Evolutionary conservation across 345 rosid species (phyloP), one percentile per base, ranked within the genome.

Genomic region (Hibiscus syriacus): DNA sequence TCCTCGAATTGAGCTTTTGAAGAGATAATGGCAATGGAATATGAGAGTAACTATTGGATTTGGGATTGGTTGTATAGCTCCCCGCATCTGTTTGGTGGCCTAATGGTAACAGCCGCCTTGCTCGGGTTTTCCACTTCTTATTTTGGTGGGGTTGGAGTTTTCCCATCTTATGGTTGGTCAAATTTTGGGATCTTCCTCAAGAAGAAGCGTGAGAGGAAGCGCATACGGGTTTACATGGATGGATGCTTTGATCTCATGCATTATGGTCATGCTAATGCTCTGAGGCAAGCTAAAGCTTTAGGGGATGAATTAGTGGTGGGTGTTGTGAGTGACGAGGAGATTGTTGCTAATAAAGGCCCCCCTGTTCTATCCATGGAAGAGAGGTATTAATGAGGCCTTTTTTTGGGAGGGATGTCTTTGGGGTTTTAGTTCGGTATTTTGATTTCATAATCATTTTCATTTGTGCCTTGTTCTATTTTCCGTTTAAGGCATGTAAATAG

Each of bases 241-340:
- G 98, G 98, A 60, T 90, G 98, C 80, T 92, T 92, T 78, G 97
- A 92, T 77, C 88, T 92, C 73, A 92, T 92, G 98, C 98, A 92
- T 85, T 90, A 86, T 55, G 98, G 98, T 9, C 98, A 92, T 70
- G 91, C 92, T 68, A 90, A 92, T 73, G 98, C 97, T 1, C 66
- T 92, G 74, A 78, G 97, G 39, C 97, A 92, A 73, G 98, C 98
- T 10, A 86, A 87, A 80, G 88, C 90, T 68, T 80, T 90, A 73
- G 98, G 98, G 34, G 93, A 88, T 74, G 93, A 90, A 76, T 78
- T 92, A 83, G 93, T 92, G 16, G 98, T 92, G 0, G 98, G 98
- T 0, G 86, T 92, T 68, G 92, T 92, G 25, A 87, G 92, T 45
- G 97, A 92, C 56, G 98, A 88, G 84, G 98, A 92, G 86, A 92